phyloP scores from a whole-genome alignment of 2,329 filamentous ascomycete species.

The Zymoseptoria ardabiliae region DNA sequence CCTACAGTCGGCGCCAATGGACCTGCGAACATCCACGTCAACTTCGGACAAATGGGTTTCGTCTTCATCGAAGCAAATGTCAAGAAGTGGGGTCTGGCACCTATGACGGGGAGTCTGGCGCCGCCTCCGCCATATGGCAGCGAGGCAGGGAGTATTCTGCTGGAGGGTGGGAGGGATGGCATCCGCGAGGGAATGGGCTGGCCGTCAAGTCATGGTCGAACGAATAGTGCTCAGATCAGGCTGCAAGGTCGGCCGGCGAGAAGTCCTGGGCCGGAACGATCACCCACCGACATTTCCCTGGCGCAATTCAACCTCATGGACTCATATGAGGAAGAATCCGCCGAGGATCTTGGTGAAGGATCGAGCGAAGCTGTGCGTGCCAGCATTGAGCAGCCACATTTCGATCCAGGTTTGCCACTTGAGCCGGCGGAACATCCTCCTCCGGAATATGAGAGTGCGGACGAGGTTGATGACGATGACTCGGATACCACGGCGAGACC shows the following conservation, averaged over 20 bases:
- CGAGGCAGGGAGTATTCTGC: conserved; percentile 89
- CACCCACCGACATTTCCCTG: conserved; percentile 91
- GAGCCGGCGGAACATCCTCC: conserved; percentile 33
- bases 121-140: conserved; percentile 95
- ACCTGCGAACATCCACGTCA: conserved; percentile 86
- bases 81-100: conserved; percentile 98
- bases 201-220: conserved; percentile 61
- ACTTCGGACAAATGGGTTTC: conserved; percentile 95
- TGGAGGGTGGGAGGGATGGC: conserved; percentile 66
- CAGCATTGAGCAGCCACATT: conserved; percentile 1
- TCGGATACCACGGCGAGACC: conserved; percentile 21
- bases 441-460: conserved; percentile 44
- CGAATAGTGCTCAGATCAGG: conserved; percentile 70
- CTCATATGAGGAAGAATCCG: conserved; percentile 41
- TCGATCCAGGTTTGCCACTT: conserved; percentile 23
- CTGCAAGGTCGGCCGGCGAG: conserved; percentile 59
- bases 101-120: conserved; percentile 89
- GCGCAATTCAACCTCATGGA: conserved; percentile 71
- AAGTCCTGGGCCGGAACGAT: conserved; percentile 81
- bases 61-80: conserved; percentile 99
- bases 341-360: conserved; percentile 20
- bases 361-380: conserved; percentile 17
- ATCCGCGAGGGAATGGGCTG: conserved; percentile 48
- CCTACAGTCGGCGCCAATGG: conserved; percentile 95
- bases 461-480: conserved; percentile 20